Base-by-base conservation (phyloP, 345 rosid genomes). In the Brassica incana region DNA sequence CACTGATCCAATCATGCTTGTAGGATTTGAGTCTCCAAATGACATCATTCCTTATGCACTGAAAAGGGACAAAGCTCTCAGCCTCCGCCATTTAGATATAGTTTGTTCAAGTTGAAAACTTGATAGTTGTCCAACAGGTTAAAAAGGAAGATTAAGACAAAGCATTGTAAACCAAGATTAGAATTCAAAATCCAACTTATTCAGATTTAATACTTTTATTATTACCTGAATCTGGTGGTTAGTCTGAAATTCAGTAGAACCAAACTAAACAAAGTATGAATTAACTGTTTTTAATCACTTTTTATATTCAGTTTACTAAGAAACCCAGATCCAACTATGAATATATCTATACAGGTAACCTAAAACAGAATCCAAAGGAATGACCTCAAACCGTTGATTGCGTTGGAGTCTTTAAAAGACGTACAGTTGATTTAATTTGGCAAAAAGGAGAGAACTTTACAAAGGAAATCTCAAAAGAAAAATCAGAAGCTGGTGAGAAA, bases 1-100 rank as follows among this genome's bases (percentile, higher is more conserved):
- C 95, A 80, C 97, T 83, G 45, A 78, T 85, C 97, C 99, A 94
- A 52, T 94, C 97, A 85, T 92, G 91, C 86, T 89, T 94, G 88
- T 94, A 94, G 82, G 93, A 94, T 83, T 73, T 77, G 79, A 89
- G 80, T 83, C 97, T 88, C 75, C 94, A 94, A 52, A 72, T 83
- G 69, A 92, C 78, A 84, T 92, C 97, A 72, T 89, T 90, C 83
- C 87, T 92, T 74, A 94, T 92, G 29, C 99, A 95, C 0, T 85
- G 91, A 63, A 92, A 23, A 23, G 25, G 25, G 25, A 23, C 25
- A 23, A 23, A 23, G 25, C 25, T 23, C 25, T 23, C 25, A 84
- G 90, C 95, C 91, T 74, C 74, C 54, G 69, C 82, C 82, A 79
- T 92, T 89, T 73, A 14, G 29, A 65, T 4, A 66, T 38, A 52